phyloP scores from a whole-genome alignment of 306 rosid species.

The Ceratonia siliqua region DNA sequence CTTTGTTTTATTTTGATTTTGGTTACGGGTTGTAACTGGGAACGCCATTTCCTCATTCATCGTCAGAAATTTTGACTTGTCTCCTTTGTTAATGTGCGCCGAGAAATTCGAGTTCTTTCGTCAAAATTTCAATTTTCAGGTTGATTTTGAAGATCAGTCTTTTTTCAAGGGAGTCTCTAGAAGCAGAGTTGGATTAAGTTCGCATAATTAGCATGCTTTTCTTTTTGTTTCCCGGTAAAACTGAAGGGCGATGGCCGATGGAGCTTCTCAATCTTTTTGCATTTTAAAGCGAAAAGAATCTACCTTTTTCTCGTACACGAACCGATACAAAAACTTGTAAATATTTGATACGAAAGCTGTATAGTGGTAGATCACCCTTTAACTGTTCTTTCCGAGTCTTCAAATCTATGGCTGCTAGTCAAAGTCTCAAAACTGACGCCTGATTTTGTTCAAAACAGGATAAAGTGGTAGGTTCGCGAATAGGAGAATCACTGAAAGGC shows the following conservation, averaged over 20 bases:
- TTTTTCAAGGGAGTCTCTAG: neutral
- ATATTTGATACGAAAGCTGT: neutral
- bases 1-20: neutral
- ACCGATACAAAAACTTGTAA: neutral
- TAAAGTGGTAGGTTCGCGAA: neutral
- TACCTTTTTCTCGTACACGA: neutral
- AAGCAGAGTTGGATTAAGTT: neutral
- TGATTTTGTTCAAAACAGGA: conserved; percentile 16
- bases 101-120: neutral
- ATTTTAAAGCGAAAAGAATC: neutral
- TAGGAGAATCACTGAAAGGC: conserved; percentile 1
- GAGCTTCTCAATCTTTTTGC: neutral
- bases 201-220: neutral
- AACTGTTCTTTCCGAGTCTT: too few species aligned
- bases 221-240: conserved; percentile 5
- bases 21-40: neutral
- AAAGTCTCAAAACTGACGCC: conserved; percentile 1
- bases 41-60: neutral
- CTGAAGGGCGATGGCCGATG: neutral
- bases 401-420: conserved; percentile 1
- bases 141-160: neutral
- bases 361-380: too few species aligned
- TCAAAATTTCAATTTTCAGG: neutral
- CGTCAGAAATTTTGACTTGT: neutral
- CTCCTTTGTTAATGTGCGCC: neutral